Percentiles rank a stretch among this genome's conserved stretches.
phyloP scores from a whole-genome alignment of 176 grass and related monocot species.

The Thalia dealbata region DNA sequence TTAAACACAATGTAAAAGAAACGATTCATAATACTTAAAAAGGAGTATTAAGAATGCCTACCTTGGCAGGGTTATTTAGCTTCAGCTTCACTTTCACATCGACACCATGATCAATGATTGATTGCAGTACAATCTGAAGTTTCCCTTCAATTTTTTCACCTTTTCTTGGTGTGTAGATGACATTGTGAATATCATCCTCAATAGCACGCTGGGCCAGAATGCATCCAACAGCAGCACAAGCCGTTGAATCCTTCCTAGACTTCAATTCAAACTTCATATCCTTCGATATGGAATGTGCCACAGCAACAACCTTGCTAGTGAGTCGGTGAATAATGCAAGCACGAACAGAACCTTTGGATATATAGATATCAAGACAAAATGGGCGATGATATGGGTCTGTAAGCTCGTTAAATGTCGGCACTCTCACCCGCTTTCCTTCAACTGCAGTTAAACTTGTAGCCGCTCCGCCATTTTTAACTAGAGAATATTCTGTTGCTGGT shows the following conservation, averaged over 20 bases:
- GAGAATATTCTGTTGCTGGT: background rate
- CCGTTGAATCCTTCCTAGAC: slow-evolving; percentile 51
- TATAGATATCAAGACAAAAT: slow-evolving; percentile 64
- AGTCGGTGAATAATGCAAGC: slow-evolving; percentile 62
- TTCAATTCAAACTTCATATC: slow-evolving; percentile 68
- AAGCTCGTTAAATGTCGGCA: slow-evolving; percentile 48
- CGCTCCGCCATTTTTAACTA: slow-evolving; percentile 7
- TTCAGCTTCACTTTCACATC: slow-evolving; percentile 76
- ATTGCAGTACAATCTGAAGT: slow-evolving; percentile 41
- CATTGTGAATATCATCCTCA: slow-evolving; percentile 70
- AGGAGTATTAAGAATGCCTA: background rate
- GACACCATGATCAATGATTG: slow-evolving; percentile 52
- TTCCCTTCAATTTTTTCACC: slow-evolving; percentile 68
- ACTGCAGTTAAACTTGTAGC: background rate
- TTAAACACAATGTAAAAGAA: background rate
- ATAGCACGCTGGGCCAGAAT: slow-evolving; percentile 47
- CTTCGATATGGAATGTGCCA: slow-evolving; percentile 68
- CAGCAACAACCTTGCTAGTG: slow-evolving; percentile 50
- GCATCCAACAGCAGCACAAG: slow-evolving; percentile 46
- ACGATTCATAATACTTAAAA: too few relatives aligned
- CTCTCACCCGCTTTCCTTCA: slow-evolving; percentile 38
- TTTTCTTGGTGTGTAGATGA: slow-evolving; percentile 64
- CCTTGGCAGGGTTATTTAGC: slow-evolving; percentile 33
- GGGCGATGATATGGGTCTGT: slow-evolving; percentile 62
- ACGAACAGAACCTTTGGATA: slow-evolving; percentile 62